Evolutionary conservation across 768 basidiomycete species (phyloP), one percentile per base, ranked within the genome.

Genomic region (Lactifluus subvellereus): DNA sequence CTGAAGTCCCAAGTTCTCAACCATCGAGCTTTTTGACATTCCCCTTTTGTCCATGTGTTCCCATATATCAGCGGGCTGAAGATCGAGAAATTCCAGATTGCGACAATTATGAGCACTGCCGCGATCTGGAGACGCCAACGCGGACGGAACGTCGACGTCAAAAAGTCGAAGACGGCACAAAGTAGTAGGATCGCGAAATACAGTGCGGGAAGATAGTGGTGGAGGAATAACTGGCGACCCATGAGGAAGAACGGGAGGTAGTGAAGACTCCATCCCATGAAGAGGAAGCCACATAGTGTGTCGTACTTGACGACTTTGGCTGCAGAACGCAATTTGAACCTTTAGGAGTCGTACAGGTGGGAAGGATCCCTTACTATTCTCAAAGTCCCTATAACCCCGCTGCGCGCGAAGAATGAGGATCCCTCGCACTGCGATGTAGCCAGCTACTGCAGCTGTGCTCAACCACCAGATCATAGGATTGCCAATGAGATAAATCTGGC

Each of bases 161-260:
- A 74, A 52, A 94, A 81, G 74, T 99, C 97, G 69, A 98, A 98
- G 2, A 88, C 80, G 3, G 78, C 79, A 57, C 88, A 88, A 32
- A 81, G 80, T 27, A 93, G 78, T 13, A 99, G 82, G 67, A 93
- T 84, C n/a, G 89, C 86, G 68, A 91, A 95, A 71, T 94, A 96
- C n/a, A 99, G 79, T 0, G 95, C 94, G 0, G 96, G 97, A 77
- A 98, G 89, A 73, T 98, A 98, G 77, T 98, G 97, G 72, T 98
- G 96, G 27, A 99, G 76, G 83, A 99, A 99, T 51, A 98, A 86
- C 71, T 99, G 97, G 22, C 97, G 93, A 48, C 82, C 78, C 96
- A 98, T 98, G 67, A 98, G 78, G 84, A 86, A 98, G 84, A 99
- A 99, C 14, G 97, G 97, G 72, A 91, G 80, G 76, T 97, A 98